Evolutionary conservation across 2,329 filamentous ascomycete species (phyloP).

Genomic region (Dactylellina drechsleri): DNA sequence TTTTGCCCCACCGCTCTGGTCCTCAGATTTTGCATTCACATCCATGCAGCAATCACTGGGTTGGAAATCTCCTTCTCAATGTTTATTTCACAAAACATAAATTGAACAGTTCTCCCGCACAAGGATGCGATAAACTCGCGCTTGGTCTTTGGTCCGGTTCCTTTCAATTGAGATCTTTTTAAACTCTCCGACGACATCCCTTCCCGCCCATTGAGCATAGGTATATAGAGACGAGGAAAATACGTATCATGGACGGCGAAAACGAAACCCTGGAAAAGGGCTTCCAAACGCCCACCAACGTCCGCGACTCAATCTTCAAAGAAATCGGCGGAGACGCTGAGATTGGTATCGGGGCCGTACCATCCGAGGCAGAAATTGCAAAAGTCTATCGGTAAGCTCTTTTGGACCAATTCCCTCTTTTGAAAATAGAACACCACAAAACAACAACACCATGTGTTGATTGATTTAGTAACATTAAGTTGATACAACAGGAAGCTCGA

Average conservation of each 20-base stretch:
- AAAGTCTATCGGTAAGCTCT: conserved; percentile 61
- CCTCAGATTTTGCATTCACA: neutral
- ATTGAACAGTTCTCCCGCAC: conserved; percentile 1
- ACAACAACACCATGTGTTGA: conserved; percentile 57
- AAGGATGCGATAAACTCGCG: neutral
- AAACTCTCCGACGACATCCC: neutral
- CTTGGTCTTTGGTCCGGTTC: neutral
- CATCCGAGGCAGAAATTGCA: conserved; percentile 59
- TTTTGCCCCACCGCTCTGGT: neutral
- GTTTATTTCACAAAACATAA: conserved; percentile 9
- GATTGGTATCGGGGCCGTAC: conserved; percentile 10
- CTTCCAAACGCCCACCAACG: conserved; percentile 35
- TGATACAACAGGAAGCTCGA: conserved; percentile 67
- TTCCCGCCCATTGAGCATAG: neutral
- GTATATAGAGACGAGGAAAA: neutral
- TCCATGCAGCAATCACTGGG: neutral
- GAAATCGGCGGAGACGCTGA: conserved; percentile 41
- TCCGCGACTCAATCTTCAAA: conserved; percentile 38
- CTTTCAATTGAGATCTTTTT: neutral
- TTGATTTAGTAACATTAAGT: conserved; percentile 1
- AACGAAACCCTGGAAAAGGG: conserved; percentile 17
- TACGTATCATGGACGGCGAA: conserved; percentile 18
- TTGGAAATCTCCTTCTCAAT: conserved; percentile 1
- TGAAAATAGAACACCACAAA: conserved; percentile 11
- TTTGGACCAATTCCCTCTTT: neutral